Base-by-base conservation (phyloP, 2,329 filamentous ascomycete genomes). In the Neocucurbitaria cava region DNA sequence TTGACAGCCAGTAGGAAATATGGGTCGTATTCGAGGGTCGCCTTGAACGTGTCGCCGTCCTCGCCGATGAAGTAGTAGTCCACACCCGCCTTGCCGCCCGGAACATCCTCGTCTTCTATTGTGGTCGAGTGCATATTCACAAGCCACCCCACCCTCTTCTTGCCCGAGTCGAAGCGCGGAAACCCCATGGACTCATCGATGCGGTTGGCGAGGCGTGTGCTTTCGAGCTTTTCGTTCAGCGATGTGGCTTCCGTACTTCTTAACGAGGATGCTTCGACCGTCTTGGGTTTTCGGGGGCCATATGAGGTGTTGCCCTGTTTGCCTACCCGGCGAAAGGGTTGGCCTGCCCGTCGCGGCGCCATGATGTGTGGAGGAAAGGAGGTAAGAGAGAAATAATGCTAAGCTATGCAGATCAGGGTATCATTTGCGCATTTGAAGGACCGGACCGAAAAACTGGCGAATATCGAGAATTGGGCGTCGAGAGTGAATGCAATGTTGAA, bases 181-280 rank as follows among this genome's bases (percentile, higher is more conserved):
- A 99, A 99, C 48, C 95, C 96, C 87, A 98, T 95, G 58, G 85
- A 84, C 79, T 98, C 95, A 79, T 99, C 96, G 73, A 99, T 97
- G 69, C 83, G 86, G 78, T 96, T 87, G 28, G 92, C 92, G 46
- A 96, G 85, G 51, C 87, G 87, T 42, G 88, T 89, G 33, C 92
- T 88, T 78, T 99, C 93, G 78, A 91, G 87, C 76, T 92, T 96
- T 77, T 99, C 95, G 82, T 96, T 92, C 68, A 91, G 87, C 7
- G 93, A 96, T 1, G 92, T 98, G 47, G 86, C 89, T 81, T 99
- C 96, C 49, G 87, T 87, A 51, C 89, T 86, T 39, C 89, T 83
- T 44, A 90, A 79, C 23, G 87, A 86, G 7, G 89, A 88, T 30
- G 91, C 87, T 52, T 94, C 87, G 63, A 98, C 90, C 4, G 91